Base-by-base conservation (phyloP, 805 yeast species). In the Starmera dryadoides region DNA sequence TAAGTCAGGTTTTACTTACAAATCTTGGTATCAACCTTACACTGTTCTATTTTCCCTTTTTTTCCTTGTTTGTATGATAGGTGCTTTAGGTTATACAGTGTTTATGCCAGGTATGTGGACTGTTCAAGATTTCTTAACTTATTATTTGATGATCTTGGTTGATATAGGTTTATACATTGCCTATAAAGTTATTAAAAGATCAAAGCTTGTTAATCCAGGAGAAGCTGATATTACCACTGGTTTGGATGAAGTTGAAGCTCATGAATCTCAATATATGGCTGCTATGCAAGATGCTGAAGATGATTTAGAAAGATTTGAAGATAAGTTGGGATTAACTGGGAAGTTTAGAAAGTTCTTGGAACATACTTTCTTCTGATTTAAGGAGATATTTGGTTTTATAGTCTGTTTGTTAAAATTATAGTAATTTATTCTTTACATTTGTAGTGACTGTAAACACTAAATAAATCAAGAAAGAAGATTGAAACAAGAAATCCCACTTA, bases 101-200 rank as follows among this genome's bases (percentile, higher is more conserved):
- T 85, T 86, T 61, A 58, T 81, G 45, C 80, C 81, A n/a, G 86
- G 82, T 12, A 50, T 62, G 36, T 86, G 91, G 87, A 56, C 66
- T n/a, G 69, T 70, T 20, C 69, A 76, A 45, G 63, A 69, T 20
- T 86, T 86, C 60, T 65, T 84, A 50, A 82, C 77, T 56, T 75
- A 73, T 50, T 86, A 86, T 55, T 66, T 86, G 48, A 83, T 84
- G 87, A 68, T 82, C 9, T 80, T 84, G 39, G 49, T 78, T 34
- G 69, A 68, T 38, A 53, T 77, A 25, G 67, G 48, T 2, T 59
- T 75, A 7, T 78, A 60, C 45, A 17, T 73, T 9, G 60, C 55
- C 28, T 75, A 81, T 67, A 79, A 79, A 49, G 31, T 77, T 5
- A 39, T 64, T 41, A 64, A 61, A 40, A 68, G 69, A 41, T 70